A percentile compares a stretch with the other conserved stretches of the same genome.
Evolutionary conservation across 768 basidiomycete genomes (phyloP).

Genomic region (Gymnopilus junonius): DNA sequence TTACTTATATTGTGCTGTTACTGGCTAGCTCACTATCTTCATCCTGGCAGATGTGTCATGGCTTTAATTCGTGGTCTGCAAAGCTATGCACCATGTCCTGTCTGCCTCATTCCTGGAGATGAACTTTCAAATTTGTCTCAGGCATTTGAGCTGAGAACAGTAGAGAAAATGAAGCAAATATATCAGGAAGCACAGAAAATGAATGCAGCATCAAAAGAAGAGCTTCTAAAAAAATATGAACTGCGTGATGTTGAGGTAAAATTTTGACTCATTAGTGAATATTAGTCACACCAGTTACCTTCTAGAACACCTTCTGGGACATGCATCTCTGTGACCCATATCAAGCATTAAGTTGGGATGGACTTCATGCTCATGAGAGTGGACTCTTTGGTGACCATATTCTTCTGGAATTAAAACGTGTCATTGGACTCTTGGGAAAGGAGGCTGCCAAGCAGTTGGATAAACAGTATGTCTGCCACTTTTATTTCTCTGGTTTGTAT

Average conservation of each 20-base stretch:
- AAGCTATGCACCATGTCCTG: too few relatives aligned
- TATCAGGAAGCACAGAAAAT: slow-evolving; percentile 12
- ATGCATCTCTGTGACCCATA: slow-evolving; percentile 35
- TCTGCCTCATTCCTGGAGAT: too few relatives aligned
- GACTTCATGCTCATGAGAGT: slow-evolving; percentile 33
- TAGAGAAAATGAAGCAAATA: slow-evolving; percentile 18
- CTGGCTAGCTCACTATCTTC: too few relatives aligned
- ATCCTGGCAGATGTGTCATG: too few relatives aligned
- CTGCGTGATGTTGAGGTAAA: slow-evolving; percentile 29
- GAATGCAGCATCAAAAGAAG: slow-evolving; percentile 18
- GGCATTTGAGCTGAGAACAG: too few relatives aligned
- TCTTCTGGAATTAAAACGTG: slow-evolving; percentile 21
- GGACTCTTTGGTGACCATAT: slow-evolving; percentile 40
- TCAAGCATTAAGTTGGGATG: slow-evolving; percentile 39
- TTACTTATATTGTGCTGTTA: too few relatives aligned
- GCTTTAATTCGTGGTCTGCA: too few relatives aligned
- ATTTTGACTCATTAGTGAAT: not conserved
- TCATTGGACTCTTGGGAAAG: slow-evolving; percentile 10
- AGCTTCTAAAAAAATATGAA: slow-evolving; percentile 20
- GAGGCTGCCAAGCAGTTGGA: slow-evolving; percentile 21
- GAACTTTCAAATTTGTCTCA: too few relatives aligned
- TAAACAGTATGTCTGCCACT: slow-evolving; percentile 26
- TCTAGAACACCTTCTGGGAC: slow-evolving; percentile 43
- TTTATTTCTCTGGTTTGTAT: too few relatives aligned
- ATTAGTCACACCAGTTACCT: not conserved